Conservation (phyloP, 371 early-diverging fungal genomes). For the Coemansia sp. region DNA sequence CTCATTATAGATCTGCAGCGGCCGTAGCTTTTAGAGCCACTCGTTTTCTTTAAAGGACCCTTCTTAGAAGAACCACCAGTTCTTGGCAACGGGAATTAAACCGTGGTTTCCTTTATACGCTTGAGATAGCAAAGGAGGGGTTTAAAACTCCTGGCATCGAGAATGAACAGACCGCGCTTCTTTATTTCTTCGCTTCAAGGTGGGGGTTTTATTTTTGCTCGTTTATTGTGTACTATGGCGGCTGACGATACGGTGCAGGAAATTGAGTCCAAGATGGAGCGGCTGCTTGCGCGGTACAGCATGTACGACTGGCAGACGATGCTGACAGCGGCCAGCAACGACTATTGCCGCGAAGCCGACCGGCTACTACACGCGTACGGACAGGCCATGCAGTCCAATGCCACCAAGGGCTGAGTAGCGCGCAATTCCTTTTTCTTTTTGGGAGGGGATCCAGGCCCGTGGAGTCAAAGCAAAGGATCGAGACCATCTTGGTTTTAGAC, state of each 20-base stretch:
- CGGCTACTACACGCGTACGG: not conserved
- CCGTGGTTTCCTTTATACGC: too few relatives aligned
- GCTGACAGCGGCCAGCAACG: not conserved
- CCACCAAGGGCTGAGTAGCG: too few relatives aligned
- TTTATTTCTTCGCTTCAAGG: too few relatives aligned
- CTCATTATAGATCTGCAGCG: slow-evolving; percentile 37
- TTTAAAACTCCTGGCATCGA: too few relatives aligned
- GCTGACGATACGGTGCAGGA: not conserved
- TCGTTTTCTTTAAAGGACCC: not conserved
- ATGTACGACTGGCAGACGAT: slow-evolving; percentile 6
- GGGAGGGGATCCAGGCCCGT: too few relatives aligned
- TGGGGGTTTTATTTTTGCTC: not conserved
- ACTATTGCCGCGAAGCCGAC: not conserved
- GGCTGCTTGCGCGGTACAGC: not conserved
- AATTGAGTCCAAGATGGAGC: not conserved
- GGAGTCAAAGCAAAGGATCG: too few relatives aligned
- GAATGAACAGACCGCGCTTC: too few relatives aligned
- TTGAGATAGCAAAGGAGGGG: too few relatives aligned
- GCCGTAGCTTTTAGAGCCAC: not conserved
- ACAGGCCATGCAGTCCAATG: not conserved
- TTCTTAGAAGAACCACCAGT: not conserved
- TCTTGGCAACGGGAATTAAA: too few relatives aligned
- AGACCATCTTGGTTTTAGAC: too few relatives aligned
- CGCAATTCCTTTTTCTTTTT: too few relatives aligned
- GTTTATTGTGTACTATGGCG: not conserved